Percentiles rank a stretch among this genome's conserved stretches.
Evolutionary conservation across 1,284 basidiomycete genomes (phyloP).

Genomic region (Neonothopanus nambi): DNA sequence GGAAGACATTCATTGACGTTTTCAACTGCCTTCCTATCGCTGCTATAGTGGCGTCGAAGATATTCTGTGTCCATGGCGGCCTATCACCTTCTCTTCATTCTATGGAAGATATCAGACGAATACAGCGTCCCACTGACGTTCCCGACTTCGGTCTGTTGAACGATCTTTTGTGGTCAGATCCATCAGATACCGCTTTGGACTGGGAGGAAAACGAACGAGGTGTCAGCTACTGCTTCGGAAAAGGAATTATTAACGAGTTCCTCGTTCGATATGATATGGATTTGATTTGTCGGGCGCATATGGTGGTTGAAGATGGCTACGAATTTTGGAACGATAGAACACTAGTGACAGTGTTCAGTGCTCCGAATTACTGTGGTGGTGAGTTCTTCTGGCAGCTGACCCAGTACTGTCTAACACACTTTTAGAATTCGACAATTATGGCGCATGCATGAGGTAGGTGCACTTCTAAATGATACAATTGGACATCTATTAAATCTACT

Average conservation of each 20-base stretch:
- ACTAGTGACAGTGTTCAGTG: slow-evolving; percentile 97
- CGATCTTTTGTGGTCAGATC: slow-evolving; percentile 98
- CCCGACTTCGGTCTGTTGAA: slow-evolving; percentile 99
- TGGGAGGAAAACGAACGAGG: slow-evolving; percentile 99
- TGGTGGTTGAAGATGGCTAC: slow-evolving; percentile 99
- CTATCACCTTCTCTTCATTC: slow-evolving; percentile 96
- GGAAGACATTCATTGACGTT: slow-evolving; percentile 99
- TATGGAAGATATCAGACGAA: slow-evolving; percentile 99
- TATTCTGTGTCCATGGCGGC: slow-evolving; percentile 99
- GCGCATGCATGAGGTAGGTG: slow-evolving; percentile 85
- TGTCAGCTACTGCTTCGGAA: slow-evolving; percentile 99
- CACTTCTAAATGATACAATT: slow-evolving; percentile 7
- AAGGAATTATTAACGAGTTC: slow-evolving; percentile 96
- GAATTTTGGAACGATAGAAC: slow-evolving; percentile 99
- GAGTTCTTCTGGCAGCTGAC: slow-evolving; percentile 32
- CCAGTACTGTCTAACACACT: slow-evolving; percentile 12
- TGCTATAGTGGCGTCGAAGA: slow-evolving; percentile 98
- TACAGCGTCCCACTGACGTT: slow-evolving; percentile 97
- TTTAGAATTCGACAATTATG: slow-evolving; percentile 96
- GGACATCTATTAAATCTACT: slow-evolving; percentile 14
- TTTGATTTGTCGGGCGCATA: slow-evolving; percentile 98
- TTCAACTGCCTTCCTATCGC: slow-evolving; percentile 99
- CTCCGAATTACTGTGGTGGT: slow-evolving; percentile 98
- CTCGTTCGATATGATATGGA: slow-evolving; percentile 95
- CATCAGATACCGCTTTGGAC: slow-evolving; percentile 94